Evolutionary conservation across 768 basidiomycete species (phyloP), one percentile per base, ranked within the genome.

Genomic region (Leucosporidium scottii): DNA sequence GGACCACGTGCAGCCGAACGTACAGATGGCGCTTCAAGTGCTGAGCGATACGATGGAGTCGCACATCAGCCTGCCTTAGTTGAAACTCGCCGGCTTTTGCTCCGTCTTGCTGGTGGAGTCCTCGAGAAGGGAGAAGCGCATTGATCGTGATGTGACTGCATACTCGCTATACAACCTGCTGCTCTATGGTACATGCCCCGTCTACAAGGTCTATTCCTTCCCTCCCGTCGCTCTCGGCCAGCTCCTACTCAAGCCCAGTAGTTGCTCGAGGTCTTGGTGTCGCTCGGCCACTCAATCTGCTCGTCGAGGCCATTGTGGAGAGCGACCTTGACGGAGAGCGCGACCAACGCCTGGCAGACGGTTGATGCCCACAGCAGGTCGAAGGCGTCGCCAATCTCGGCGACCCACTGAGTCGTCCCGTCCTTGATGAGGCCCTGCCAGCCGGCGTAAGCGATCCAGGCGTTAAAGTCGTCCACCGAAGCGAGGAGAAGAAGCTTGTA

Each of bases 221-320:
- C 51, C n/a, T n/a, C 3, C 21, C 21, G 3, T 53, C 27, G 34
- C 4, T 3, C 51, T 23, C 49, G n/a, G 17, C 21, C 21, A 21
- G 2, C n/a, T 9, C 21, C 51, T 3, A 9, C 51, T 53, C 49
- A 53, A 4, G 27, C 51, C 51, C 51, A 27, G 9, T 53, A n/a
- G 51, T 23, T 23, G 27, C 10, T 27, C 8, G 51, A n/a, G 51
- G 8, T 8, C 21, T 53, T 23, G 51, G 27, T 9, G 3, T 53
- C 51, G 39, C 54, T 44, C 0, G 59, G 59, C 65, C 66, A 70
- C 59, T 66, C 65, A 25, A 72, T 67, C 44, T 50, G 48, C 59
- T 68, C 67, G 64, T 72, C 71, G 17, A 72, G 18, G 2, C 67
- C 67, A 39, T 72, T 68, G 59, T 68, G 67, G 36, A 72, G 27